phyloP scores from a whole-genome alignment of 1,284 basidiomycete genomes.

The Rhizoctonia solani region DNA sequence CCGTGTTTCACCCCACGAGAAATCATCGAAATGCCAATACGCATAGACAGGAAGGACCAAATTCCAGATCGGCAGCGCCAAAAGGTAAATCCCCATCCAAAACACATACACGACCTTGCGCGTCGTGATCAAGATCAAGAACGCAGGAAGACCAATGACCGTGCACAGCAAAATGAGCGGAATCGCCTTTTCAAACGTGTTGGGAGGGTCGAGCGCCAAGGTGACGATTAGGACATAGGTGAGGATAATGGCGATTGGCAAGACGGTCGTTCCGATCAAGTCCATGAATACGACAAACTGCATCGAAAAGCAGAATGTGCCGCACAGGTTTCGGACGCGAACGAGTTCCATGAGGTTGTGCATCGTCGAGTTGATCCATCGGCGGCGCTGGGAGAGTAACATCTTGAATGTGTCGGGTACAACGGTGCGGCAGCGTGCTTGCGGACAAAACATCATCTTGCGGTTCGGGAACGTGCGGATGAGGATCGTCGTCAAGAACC shows the following conservation, averaged over 20 bases:
- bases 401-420: conserved; percentile 95
- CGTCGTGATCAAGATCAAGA: conserved; percentile 93
- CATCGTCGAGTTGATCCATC: conserved; percentile 99
- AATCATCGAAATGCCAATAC: conserved; percentile 99
- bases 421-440: conserved; percentile 93
- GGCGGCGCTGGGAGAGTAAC: conserved; percentile 92
- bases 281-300: conserved; percentile 99
- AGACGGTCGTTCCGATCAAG: conserved; percentile 90
- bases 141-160: conserved; percentile 90
- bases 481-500: conserved; percentile 94
- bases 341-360: conserved; percentile 99
- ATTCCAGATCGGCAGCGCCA: conserved; percentile 95
- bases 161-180: conserved; percentile 88
- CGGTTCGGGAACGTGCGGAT: conserved; percentile 96
- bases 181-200: conserved; percentile 88
- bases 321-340: conserved; percentile 92
- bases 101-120: conserved; percentile 93
- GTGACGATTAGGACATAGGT: conserved; percentile 88
- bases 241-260: conserved; percentile 91
- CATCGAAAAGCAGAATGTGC: conserved; percentile 96
- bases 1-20: conserved; percentile 98
- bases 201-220: conserved; percentile 81
- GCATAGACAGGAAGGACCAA: conserved; percentile 92
- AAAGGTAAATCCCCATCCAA: conserved; percentile 96
- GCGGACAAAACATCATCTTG: conserved; percentile 99